Evolutionary conservation across 805 yeast genomes (phyloP).

Genomic region (Zygoascus biomembranicola): DNA sequence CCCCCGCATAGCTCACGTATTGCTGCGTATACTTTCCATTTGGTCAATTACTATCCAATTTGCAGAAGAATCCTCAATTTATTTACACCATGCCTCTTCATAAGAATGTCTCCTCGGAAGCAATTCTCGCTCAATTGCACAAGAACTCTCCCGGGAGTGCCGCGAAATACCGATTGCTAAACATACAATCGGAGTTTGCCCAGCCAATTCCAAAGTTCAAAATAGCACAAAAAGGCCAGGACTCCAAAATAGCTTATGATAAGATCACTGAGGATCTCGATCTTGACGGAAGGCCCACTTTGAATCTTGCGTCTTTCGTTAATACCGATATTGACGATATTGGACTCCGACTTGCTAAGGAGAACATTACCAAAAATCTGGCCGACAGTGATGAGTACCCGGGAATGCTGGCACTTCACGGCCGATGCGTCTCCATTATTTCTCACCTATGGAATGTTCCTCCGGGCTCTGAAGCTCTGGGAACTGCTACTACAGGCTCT

Average conservation of each 20-base stretch:
- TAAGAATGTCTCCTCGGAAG: constrained; percentile 14
- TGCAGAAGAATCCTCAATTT: no score
- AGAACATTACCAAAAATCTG: constrained; percentile 75
- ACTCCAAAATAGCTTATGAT: constrained; percentile 46
- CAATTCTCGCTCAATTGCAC: constrained; percentile 18
- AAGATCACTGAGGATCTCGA: constrained; percentile 65
- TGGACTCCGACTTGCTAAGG: constrained; percentile 47
- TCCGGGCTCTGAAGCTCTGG: constrained; percentile 44
- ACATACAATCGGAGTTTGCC: neutral
- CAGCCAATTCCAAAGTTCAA: constrained; percentile 43
- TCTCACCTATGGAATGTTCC: constrained; percentile 79
- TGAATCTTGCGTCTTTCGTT: constrained; percentile 85
- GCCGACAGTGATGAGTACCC: constrained; percentile 96
- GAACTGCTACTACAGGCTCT: constrained; percentile 91
- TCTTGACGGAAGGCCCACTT: constrained; percentile 75
- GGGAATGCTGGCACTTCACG: constrained; percentile 66
- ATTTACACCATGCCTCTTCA: constrained; percentile 1
- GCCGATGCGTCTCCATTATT: constrained; percentile 73
- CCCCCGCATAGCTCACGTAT: no score
- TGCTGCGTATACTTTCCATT: no score
- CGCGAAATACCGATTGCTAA: constrained; percentile 2
- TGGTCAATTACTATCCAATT: neutral
- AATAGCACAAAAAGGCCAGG: constrained; percentile 51
- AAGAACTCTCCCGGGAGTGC: constrained; percentile 9
- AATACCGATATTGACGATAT: constrained; percentile 58